phyloP scores from a whole-genome alignment of 352 stramenopile genomes.

The Phytophthora boehmeriae region DNA sequence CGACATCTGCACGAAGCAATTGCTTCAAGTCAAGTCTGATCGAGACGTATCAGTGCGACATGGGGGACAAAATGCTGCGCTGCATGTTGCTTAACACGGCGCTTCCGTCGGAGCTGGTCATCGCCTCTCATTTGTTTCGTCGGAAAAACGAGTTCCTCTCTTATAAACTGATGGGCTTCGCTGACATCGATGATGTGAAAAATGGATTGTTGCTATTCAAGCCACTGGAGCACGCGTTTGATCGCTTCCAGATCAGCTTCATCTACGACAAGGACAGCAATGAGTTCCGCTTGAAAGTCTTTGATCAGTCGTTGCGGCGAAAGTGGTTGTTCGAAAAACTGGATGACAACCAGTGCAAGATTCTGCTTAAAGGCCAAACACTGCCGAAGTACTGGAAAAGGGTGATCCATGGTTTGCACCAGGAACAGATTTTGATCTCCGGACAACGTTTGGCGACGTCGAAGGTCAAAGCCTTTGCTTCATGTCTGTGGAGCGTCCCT shows the following conservation, averaged over 20 bases:
- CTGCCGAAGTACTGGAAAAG: slow-evolving; percentile 12
- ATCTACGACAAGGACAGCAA: slow-evolving; percentile 18
- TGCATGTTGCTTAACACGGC: slow-evolving; percentile 25
- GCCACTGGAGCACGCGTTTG: slow-evolving; percentile 13
- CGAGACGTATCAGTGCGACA: slow-evolving; percentile 15
- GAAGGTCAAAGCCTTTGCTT: slow-evolving; percentile 15
- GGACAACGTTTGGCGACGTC: slow-evolving; percentile 22
- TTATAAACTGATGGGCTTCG: slow-evolving; percentile 13
- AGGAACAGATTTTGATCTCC: slow-evolving; percentile 12
- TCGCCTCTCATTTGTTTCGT: slow-evolving; percentile 24
- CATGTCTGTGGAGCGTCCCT: slow-evolving; percentile 16
- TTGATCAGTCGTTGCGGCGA: slow-evolving; percentile 9
- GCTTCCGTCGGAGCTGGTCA: slow-evolving; percentile 18
- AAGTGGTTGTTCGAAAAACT: slow-evolving; percentile 19
- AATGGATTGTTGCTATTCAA: slow-evolving; percentile 28
- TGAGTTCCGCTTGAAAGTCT: slow-evolving; percentile 18
- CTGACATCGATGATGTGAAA: slow-evolving; percentile 20
- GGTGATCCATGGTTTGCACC: slow-evolving; percentile 3
- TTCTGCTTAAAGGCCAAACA: slow-evolving; percentile 15
- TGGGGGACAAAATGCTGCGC: slow-evolving; percentile 13
- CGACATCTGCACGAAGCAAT: slow-evolving; percentile 7
- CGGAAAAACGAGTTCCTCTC: slow-evolving; percentile 13
- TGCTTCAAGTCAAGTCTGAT: slow-evolving; percentile 11
- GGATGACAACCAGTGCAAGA: background rate
- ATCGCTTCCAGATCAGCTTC: slow-evolving; percentile 23